Evolutionary conservation across 331 rosid species (phyloP).

Genomic region (Quercus tomentella): DNA sequence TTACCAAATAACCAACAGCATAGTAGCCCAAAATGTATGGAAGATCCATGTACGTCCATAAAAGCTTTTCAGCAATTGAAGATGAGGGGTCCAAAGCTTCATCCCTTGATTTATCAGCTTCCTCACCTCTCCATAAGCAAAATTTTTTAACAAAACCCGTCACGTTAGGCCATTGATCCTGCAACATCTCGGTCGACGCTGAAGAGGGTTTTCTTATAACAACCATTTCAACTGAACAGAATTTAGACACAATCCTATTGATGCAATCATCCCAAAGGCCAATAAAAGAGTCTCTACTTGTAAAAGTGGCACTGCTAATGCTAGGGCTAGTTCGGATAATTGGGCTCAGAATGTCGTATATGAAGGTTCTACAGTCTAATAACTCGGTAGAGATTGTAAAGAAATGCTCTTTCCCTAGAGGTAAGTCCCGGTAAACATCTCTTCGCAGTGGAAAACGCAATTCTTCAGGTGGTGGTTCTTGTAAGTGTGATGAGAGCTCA

Average conservation of each 20-base stretch:
- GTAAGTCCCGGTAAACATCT: slow-evolving; percentile 69
- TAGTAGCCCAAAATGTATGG: slow-evolving; percentile 82
- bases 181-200: slow-evolving; percentile 26
- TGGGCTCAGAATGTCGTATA: slow-evolving; percentile 59
- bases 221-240: slow-evolving; percentile 49
- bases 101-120: slow-evolving; percentile 47
- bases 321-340: slow-evolving; percentile 54
- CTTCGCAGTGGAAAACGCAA: slow-evolving; percentile 68
- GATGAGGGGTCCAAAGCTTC: slow-evolving; percentile 47
- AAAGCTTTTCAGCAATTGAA: slow-evolving; percentile 44
- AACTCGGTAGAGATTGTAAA: slow-evolving; percentile 52
- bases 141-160: slow-evolving; percentile 64
- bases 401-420: slow-evolving; percentile 71
- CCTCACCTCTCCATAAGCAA: slow-evolving; percentile 95
- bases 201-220: slow-evolving; percentile 45
- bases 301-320: slow-evolving; percentile 16
- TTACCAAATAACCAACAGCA: slow-evolving; percentile 53
- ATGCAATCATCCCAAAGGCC: slow-evolving; percentile 91
- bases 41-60: slow-evolving; percentile 68
- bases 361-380: slow-evolving; percentile 59
- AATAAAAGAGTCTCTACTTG: slow-evolving; percentile 65
- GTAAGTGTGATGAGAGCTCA: slow-evolving; percentile 60
- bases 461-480: slow-evolving; percentile 79
- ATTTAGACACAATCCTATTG: slow-evolving; percentile 51
- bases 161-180: slow-evolving; percentile 89